phyloP scores from a whole-genome alignment of 331 rosid genomes.

The Pyrus hybrid region DNA sequence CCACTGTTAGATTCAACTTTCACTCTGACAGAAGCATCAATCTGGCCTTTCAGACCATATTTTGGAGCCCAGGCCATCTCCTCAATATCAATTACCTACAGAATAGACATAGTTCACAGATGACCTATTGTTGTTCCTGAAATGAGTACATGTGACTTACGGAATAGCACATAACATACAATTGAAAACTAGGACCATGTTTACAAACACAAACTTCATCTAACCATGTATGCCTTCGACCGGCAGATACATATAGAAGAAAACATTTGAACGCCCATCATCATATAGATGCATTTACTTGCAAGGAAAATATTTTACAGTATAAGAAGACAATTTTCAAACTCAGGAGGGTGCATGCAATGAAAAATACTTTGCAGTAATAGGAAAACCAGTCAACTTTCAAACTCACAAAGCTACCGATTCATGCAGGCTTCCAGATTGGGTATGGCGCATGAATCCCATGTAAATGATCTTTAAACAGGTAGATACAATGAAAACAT shows the following conservation, averaged over 20 bases:
- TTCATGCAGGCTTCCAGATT: not conserved
- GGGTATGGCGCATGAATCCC: not conserved
- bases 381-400: not conserved
- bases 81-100: constrained; percentile 89
- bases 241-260: not conserved
- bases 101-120: constrained; percentile 2
- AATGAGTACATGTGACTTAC: not conserved
- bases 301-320: not conserved
- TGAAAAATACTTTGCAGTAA: not conserved
- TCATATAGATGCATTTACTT: not conserved
- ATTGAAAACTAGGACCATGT: not conserved
- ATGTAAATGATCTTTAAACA: not conserved
- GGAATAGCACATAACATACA: not conserved
- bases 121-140: not conserved
- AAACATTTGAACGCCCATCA: not conserved
- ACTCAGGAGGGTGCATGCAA: not conserved
- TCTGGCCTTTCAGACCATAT: constrained; percentile 94
- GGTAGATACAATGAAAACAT: not conserved
- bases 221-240: not conserved
- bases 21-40: constrained; percentile 90
- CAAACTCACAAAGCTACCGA: not conserved
- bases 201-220: not conserved
- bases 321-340: not conserved
- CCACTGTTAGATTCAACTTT: constrained; percentile 31
- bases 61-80: constrained; percentile 99